phyloP scores from a whole-genome alignment of 2,329 filamentous ascomycete genomes.

The Sporothrix brunneoviolacea region DNA sequence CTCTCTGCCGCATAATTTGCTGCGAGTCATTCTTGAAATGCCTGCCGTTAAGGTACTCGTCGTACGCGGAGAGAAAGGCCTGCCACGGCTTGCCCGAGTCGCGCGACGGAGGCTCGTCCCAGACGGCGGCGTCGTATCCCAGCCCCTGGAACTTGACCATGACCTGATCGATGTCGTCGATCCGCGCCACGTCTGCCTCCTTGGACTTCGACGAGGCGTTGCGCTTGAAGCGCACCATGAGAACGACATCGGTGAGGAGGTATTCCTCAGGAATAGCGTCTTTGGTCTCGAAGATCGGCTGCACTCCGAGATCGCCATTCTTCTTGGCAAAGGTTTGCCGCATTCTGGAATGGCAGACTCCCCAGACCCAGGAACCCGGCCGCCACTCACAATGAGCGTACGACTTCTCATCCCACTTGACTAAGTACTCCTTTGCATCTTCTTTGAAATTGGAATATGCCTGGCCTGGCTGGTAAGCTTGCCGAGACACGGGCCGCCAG shows the following conservation, averaged over 20 bases:
- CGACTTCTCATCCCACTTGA: constrained; percentile 79
- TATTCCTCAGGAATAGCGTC: constrained; percentile 86
- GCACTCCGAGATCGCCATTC: constrained; percentile 48
- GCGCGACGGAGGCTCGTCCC: constrained; percentile 71
- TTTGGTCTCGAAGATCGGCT: constrained; percentile 62
- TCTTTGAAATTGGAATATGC: constrained; percentile 54
- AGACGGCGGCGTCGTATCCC: constrained; percentile 82
- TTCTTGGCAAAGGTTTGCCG: constrained; percentile 70
- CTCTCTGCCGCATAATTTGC: constrained; percentile 56
- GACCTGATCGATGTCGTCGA: constrained; percentile 65
- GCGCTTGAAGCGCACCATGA: constrained; percentile 62
- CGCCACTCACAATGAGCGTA: constrained; percentile 83
- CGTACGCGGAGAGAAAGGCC: constrained; percentile 76
- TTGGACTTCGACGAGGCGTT: constrained; percentile 31
- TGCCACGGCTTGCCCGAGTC: constrained; percentile 62
- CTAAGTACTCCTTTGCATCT: constrained; percentile 81
- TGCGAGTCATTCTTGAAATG: constrained; percentile 57
- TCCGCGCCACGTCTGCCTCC: constrained; percentile 60
- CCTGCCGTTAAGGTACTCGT: constrained; percentile 74
- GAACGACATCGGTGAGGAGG: constrained; percentile 79
- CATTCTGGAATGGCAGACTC: constrained; percentile 56
- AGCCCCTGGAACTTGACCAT: constrained; percentile 91
- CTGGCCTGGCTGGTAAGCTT: constrained; percentile 46
- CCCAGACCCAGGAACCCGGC: constrained; percentile 83
- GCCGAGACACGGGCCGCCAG: constrained; percentile 67